Evolutionary conservation across 2,329 filamentous ascomycete species (phyloP).

Genomic region (Fusarium humuli): DNA sequence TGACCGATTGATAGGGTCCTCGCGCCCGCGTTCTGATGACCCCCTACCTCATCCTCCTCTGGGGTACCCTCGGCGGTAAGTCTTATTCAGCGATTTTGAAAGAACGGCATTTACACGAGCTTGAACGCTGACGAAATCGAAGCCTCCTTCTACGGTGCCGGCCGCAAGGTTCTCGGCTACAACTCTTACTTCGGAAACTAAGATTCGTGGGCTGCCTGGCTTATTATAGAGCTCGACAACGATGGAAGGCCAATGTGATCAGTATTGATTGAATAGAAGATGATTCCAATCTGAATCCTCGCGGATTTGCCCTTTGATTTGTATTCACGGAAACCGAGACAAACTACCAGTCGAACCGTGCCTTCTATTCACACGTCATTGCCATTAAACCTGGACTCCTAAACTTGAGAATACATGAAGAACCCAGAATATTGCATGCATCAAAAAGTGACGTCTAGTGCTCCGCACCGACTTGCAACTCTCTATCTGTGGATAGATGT

Average conservation of each 20-base stretch:
- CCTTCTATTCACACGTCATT: slow-evolving; percentile 47
- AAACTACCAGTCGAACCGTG: slow-evolving; percentile 28
- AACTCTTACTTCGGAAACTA: slow-evolving; percentile 80
- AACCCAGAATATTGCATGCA: slow-evolving; percentile 40
- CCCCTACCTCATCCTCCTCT: slow-evolving; percentile 75
- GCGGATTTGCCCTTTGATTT: slow-evolving; percentile 16
- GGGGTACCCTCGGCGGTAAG: slow-evolving; percentile 72
- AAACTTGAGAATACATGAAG: slow-evolving; percentile 49
- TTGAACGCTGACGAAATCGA: slow-evolving; percentile 31
- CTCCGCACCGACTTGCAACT: slow-evolving; percentile 38
- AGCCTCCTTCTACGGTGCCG: slow-evolving; percentile 77
- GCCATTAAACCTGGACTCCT: slow-evolving; percentile 50
- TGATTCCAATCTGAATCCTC: slow-evolving; percentile 32
- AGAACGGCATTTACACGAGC: not conserved
- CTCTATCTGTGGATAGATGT: slow-evolving; percentile 11
- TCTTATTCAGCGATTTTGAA: slow-evolving; percentile 29
- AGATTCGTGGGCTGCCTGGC: slow-evolving; percentile 21
- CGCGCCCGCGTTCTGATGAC: slow-evolving; percentile 74
- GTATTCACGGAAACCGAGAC: not conserved
- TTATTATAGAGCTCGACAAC: slow-evolving; percentile 18
- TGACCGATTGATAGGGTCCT: slow-evolving; percentile 63
- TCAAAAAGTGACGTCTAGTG: slow-evolving; percentile 36
- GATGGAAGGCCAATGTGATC: slow-evolving; percentile 37
- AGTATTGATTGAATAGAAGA: slow-evolving; percentile 47
- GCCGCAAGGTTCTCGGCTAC: slow-evolving; percentile 79